Base-by-base conservation (phyloP, 2,329 filamentous ascomycete species). In the Aspergillus candidus region DNA sequence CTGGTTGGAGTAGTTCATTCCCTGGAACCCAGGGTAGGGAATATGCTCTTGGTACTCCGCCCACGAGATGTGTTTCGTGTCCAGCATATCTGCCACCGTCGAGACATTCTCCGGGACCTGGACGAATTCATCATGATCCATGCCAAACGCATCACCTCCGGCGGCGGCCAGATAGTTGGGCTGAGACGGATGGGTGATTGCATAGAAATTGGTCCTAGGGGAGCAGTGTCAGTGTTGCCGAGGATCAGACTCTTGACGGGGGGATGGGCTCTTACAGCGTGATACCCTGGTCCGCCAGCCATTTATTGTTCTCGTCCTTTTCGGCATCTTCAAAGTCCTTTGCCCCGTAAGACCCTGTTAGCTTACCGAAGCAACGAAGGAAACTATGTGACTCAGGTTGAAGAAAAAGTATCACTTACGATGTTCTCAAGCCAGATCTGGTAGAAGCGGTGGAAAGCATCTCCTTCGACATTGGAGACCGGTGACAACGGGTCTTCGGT, bases 351-450 rank as follows among this genome's bases (percentile, higher is more conserved):
- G 22, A 27, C 22, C 22, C 22, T 27, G 22, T 27, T 27, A 27
- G 22, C 22, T 27, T 6, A 68, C 66, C 35, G 61, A 58, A 44
- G 50, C 63, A 10, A 48, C 72, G 75, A 1, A 73, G 73, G 6
- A 44, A n/a, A 35, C 14, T 10, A 13, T 12, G 4, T 31, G 30
- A 68, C 60, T 52, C 70, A 76, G 1, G 73, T 43, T 4, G 33
- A 31, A 34, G 6, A 31, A 11, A 35, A 13, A 8, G 12, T 11
- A 12, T 10, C n/a, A 53, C 83, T 44, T 47, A 65, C 76, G 34
- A 83, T 86, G 61, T 90, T 90, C 69, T 90, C 86, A 32, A 88
- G 76, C 82, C 83, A 90, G 64, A 90, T 80, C 46, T 82, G 77
- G 43, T 79, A 79, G 49, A 86, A 78, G 15, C 84, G 79, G 62